These are phyloP conservation scores for Mrakia blollopis DNA, from an alignment of 768 basidiomycete species.

Conservation along the genomic window DNA sequence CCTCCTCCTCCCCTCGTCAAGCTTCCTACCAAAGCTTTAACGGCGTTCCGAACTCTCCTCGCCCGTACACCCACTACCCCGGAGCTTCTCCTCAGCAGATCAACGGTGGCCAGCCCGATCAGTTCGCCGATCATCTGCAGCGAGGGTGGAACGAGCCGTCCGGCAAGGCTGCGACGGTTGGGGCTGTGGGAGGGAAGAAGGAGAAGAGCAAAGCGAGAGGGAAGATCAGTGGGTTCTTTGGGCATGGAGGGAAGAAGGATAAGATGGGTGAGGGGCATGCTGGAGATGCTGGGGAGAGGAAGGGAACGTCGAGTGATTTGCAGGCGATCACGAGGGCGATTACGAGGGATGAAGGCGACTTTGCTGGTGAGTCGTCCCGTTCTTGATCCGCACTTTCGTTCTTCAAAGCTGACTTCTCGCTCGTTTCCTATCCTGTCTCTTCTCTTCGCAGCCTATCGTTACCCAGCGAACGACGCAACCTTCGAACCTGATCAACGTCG, in stretches of 20 bases:
- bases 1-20: not conserved
- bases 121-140: not conserved
- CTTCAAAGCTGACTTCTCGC: not conserved
- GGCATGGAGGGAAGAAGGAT: slow-evolving; percentile 13
- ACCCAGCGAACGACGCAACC: slow-evolving; percentile 14
- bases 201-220: slow-evolving; percentile 28
- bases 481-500: not conserved
- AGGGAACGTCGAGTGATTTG: not conserved
- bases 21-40: not conserved
- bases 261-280: slow-evolving; percentile 12
- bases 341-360: slow-evolving; percentile 10
- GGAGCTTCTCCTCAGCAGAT: not conserved
- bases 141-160: not conserved
- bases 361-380: not conserved
- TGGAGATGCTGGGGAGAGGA: not conserved
- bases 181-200: slow-evolving; percentile 21
- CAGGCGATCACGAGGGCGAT: not conserved
- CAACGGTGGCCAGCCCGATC: not conserved
- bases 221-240: slow-evolving; percentile 22
- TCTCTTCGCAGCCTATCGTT: slow-evolving; percentile 21
- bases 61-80: not conserved
- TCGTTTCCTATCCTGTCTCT: not conserved
- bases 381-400: not conserved
- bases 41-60: not conserved
- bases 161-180: not conserved